Percentiles rank a stretch among this genome's conserved stretches.
Evolutionary conservation across 2,329 filamentous ascomycete genomes (phyloP).

Genomic region (Xylariomycetidae sp.): DNA sequence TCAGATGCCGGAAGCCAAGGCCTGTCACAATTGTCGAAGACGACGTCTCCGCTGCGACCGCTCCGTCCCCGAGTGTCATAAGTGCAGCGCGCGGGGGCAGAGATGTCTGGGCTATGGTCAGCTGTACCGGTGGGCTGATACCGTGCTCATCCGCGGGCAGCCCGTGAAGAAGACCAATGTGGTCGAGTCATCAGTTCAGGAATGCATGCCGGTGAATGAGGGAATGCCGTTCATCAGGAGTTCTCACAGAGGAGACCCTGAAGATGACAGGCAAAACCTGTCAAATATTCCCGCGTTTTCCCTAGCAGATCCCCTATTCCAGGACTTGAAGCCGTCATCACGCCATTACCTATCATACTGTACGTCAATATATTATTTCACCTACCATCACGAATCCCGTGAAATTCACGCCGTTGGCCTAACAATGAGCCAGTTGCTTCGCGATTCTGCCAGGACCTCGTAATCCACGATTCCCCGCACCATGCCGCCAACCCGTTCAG

Average conservation of each 20-base stretch:
- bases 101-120: conserved; percentile 60
- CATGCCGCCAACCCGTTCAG: conserved; percentile 42
- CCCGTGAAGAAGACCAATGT: too few species aligned
- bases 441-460: conserved; percentile 49
- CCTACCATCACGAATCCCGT: too few species aligned
- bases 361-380: too few species aligned
- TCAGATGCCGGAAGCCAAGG: conserved; percentile 31
- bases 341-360: conserved; percentile 48
- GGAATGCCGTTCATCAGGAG: too few species aligned
- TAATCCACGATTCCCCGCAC: conserved; percentile 39
- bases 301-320: conserved; percentile 51
- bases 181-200: too few species aligned
- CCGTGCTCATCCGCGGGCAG: conserved; percentile 32
- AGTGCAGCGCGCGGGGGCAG: conserved; percentile 51
- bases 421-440: conserved; percentile 20
- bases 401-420: too few species aligned
- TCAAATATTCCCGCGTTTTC: conserved; percentile 15
- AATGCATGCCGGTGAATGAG: too few species aligned
- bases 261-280: too few species aligned
- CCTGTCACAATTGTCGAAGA: conserved; percentile 59
- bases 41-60: conserved; percentile 58
- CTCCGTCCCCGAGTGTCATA: conserved; percentile 54
- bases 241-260: too few species aligned
- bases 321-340: conserved; percentile 43
- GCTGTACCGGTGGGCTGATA: conserved; percentile 55